Evolutionary conservation across 2,329 filamentous ascomycete genomes (phyloP), one percentile per base, ranked within the genome.

Genomic region (Truncatella angustata): DNA sequence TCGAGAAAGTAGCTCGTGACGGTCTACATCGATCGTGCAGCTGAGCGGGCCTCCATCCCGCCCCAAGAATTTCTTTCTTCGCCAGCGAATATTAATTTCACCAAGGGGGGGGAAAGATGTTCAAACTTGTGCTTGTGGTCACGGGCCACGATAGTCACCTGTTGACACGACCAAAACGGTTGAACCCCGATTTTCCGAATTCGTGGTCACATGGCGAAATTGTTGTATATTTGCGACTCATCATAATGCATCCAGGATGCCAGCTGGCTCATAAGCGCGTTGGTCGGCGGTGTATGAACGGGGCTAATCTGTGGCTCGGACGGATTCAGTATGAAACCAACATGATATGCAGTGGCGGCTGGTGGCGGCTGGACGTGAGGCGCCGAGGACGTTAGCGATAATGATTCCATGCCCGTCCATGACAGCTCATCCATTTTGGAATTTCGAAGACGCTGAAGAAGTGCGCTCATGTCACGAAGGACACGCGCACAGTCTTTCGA

Each of bases 401-500:
- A 16, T 11, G 49, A 6, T 30, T 39, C 23, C 11, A 14, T 34
- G 3, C 12, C 30, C n/a, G 32, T 11, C 23, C 18, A 28, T 10
- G 20, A 24, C 12, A 14, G 34, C 4, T 26, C 45, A 11, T 50
- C 49, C 2, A 40, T 4, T 20, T 18, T 49, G 16, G 12, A 43
- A 32, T 51, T 51, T 51, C 26, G 47, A 7, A 77, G 62, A 20
- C 66, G 63, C 7, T 63, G 60, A 3, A 73, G 70, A 5, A 77
- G 61, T 5, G 61, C 58, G 2, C 61, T 60, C 10, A 77, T 60
- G 47, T 76, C 72, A 20, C 63, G 59, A 16, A 76, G 62, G 3
- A 74, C 70, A 2, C 63, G 63, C 3, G 66, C 62, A 47, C 72
- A 76, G 32, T 72, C 68, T 32, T 60, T 59, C 12, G 66, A 70